phyloP scores from a whole-genome alignment of 208 protist genomes.

The Trypanosoma scelopori region DNA sequence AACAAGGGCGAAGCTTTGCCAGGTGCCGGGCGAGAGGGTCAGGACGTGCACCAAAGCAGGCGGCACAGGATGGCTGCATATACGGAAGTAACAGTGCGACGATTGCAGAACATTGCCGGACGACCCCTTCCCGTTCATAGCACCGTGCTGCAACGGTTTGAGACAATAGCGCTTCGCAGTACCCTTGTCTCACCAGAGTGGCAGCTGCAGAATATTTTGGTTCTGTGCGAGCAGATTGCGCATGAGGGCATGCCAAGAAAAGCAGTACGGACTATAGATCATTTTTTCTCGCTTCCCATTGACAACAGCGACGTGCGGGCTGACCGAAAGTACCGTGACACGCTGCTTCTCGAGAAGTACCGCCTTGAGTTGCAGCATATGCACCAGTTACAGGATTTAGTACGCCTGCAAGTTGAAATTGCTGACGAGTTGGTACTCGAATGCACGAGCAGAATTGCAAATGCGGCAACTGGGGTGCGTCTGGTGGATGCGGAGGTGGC shows the following conservation, averaged over 20 bases:
- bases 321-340: constrained; percentile 41
- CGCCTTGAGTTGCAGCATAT: constrained; percentile 63
- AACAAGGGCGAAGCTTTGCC: background rate
- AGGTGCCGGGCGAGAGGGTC: background rate
- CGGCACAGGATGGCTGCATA: constrained; percentile 32
- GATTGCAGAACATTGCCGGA: constrained; percentile 73
- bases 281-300: constrained; percentile 45
- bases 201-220: constrained; percentile 77
- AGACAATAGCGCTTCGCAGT: constrained; percentile 70
- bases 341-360: constrained; percentile 65
- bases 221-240: constrained; percentile 70
- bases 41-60: constrained; percentile 22
- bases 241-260: constrained; percentile 68
- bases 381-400: constrained; percentile 32
- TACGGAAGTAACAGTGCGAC: constrained; percentile 50
- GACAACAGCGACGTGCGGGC: constrained; percentile 19
- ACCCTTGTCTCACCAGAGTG: constrained; percentile 66
- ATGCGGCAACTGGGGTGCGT: background rate
- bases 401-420: constrained; percentile 46
- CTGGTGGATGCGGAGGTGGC: background rate
- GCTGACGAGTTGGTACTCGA: constrained; percentile 19
- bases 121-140: constrained; percentile 52
- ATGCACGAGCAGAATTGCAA: background rate
- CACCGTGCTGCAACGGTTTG: constrained; percentile 68
- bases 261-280: constrained; percentile 44